A percentile compares a stretch with the other conserved stretches of the same genome.
Evolutionary conservation across 108 stramenopile genomes (phyloP).

Genomic region (Cyclotella kingstonii): DNA sequence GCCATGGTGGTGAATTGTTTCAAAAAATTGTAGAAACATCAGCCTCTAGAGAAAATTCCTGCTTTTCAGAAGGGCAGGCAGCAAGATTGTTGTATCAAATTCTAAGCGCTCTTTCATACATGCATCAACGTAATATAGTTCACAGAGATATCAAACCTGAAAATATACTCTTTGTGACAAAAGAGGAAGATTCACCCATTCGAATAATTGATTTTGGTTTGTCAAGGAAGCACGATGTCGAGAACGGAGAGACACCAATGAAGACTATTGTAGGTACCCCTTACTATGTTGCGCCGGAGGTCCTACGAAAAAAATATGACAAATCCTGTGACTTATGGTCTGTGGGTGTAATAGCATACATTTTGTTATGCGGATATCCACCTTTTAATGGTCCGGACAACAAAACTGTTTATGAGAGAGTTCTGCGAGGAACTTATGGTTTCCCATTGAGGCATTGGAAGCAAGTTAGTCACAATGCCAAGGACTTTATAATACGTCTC

Average conservation of each 20-base stretch:
- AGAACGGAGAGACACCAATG: slow-evolving; percentile 28
- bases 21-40: slow-evolving; percentile 68
- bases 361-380: slow-evolving; percentile 39
- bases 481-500: slow-evolving; percentile 40
- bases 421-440: slow-evolving; percentile 27
- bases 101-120: slow-evolving; percentile 61
- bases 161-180: slow-evolving; percentile 40
- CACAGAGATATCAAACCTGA: slow-evolving; percentile 60
- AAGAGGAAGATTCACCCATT: slow-evolving; percentile 55
- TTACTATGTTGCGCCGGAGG: slow-evolving; percentile 88
- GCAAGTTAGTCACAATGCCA: slow-evolving; percentile 27
- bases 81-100: slow-evolving; percentile 55
- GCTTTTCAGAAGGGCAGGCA: slow-evolving; percentile 61
- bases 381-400: slow-evolving; percentile 80
- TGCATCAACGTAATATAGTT: slow-evolving; percentile 64
- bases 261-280: slow-evolving; percentile 76
- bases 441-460: slow-evolving; percentile 41
- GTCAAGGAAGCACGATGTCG: slow-evolving; percentile 41
- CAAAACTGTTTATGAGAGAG: slow-evolving; percentile 42
- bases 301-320: slow-evolving; percentile 44
- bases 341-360: slow-evolving; percentile 84
- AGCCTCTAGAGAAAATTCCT: slow-evolving; percentile 3
- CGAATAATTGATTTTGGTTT: slow-evolving; percentile 94
- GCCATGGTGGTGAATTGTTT: slow-evolving; percentile 80
- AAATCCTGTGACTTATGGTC: slow-evolving; percentile 73